Evolutionary conservation across 352 stramenopile species (phyloP).

Genomic region (Bremia lactucae): DNA sequence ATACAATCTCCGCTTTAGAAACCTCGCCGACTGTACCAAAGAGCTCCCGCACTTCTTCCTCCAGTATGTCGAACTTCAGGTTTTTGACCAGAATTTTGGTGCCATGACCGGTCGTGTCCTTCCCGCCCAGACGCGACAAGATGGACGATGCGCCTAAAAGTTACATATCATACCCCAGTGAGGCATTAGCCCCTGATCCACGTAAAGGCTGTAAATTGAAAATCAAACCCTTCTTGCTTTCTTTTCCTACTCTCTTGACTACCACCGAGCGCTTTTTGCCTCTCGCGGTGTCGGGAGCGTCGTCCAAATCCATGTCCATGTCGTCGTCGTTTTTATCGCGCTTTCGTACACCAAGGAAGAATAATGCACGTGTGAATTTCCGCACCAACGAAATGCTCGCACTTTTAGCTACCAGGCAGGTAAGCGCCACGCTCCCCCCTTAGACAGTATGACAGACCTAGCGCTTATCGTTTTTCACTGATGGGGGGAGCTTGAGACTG

Average conservation of each 20-base stretch:
- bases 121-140: constrained; percentile 53
- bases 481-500: constrained; percentile 5
- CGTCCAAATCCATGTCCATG: constrained; percentile 59
- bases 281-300: constrained; percentile 15
- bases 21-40: constrained; percentile 72
- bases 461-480: background rate
- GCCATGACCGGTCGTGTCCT: constrained; percentile 25
- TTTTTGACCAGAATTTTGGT: constrained; percentile 80
- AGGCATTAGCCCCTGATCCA: constrained; percentile 3
- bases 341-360: constrained; percentile 26
- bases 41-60: constrained; percentile 73
- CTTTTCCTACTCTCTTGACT: constrained; percentile 31
- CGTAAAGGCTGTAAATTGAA: background rate
- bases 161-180: constrained; percentile 3
- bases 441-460: constrained; percentile 1
- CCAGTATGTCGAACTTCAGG: constrained; percentile 75
- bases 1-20: constrained; percentile 70
- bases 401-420: constrained; percentile 9
- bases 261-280: constrained; percentile 50
- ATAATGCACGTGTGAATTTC: constrained; percentile 23
- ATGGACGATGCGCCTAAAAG: constrained; percentile 33
- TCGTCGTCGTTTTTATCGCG: constrained; percentile 29
- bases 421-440: constrained; percentile 13
- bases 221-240: constrained; percentile 48
- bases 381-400: constrained; percentile 16